Base-by-base conservation (phyloP, 2,329 filamentous ascomycete species). In the Fusarium torreyae region DNA sequence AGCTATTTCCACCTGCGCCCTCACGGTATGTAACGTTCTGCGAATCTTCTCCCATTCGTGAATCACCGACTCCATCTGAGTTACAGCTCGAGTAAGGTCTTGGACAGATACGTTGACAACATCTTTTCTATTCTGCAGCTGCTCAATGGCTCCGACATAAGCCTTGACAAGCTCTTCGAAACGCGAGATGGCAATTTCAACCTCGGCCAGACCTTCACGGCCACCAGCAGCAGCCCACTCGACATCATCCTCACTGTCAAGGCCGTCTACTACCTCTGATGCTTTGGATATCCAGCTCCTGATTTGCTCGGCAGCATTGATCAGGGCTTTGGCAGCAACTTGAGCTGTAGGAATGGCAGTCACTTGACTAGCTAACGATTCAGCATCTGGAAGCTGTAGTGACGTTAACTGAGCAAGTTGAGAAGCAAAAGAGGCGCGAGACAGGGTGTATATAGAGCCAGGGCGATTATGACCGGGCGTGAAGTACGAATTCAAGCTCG, bases 231-330 rank as follows among this genome's bases (percentile, higher is more conserved):
- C 95, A 3, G 96, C 94, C 96, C 96, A 99, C 79, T 98, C 95
- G 17, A 98, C 94, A 77, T 99, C 96, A 78, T 98, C 96, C 68
- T 98, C 95, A 54, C 94, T 94, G 78, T 98, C 94, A 42, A 99
- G 84, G 7, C 94, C 94, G 56, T 88, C 88, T 54, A 99, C 89
- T 33, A 98, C 94, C 74, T 97, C 94, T 0, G 91, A 91, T 1
- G 95, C 95, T 79, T 98, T 98, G 68, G 88, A 88, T 76, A 98
- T 97, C 96, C 96, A 99, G 75, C 92, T 91, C 68, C 92, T 88
- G 70, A 99, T 98, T 79, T 98, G 94, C 66, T 97, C 93, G 6
- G 94, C 94, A 13, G 95, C 94, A 71, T 93, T 92, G 69, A 93
- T 91, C 56, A 98, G 86, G 1, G 94, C 94, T 63, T 89, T 92